Conservation (phyloP, 164 flowering plant genomes). For the Vitis cinerea region DNA sequence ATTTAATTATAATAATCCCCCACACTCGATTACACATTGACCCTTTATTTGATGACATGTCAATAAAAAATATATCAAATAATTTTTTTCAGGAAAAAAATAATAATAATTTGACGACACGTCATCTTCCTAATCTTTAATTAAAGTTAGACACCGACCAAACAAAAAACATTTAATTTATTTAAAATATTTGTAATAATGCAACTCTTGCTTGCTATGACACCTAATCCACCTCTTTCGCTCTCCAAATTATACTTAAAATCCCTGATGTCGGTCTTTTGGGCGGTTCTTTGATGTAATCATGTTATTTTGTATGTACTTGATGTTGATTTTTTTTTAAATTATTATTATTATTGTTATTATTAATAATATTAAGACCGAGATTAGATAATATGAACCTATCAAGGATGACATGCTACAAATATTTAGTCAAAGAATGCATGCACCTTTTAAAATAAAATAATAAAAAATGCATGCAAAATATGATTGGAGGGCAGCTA, state of each 20-base stretch:
- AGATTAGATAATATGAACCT: constrained; percentile 25
- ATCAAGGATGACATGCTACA: constrained; percentile 21
- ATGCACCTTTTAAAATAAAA: constrained; percentile 1
- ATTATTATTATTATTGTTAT: background rate
- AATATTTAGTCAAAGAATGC: background rate
- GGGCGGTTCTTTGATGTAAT: constrained; percentile 12
- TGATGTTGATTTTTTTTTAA: too few species aligned
- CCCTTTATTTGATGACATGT: too few species aligned
- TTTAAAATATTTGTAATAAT: constrained; percentile 6
- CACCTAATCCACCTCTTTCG: constrained; percentile 16
- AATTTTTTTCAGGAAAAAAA: too few species aligned
- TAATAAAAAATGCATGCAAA: too few species aligned
- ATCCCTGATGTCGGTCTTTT: constrained; percentile 10
- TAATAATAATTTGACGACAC: too few species aligned
- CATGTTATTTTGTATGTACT: constrained; percentile 6
- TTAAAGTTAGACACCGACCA: constrained; percentile 29
- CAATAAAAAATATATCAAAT: too few species aligned
- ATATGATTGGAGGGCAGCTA: too few species aligned
- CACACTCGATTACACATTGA: too few species aligned
- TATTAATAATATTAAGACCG: background rate
- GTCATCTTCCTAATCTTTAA: background rate
- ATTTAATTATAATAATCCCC: too few species aligned
- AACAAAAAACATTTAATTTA: constrained; percentile 8
- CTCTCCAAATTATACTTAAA: background rate
- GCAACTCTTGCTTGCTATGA: constrained; percentile 14